Evolutionary conservation across 345 rosid species (phyloP), one percentile per base, ranked within the genome.

Genomic region (Sonneratia caseolaris): DNA sequence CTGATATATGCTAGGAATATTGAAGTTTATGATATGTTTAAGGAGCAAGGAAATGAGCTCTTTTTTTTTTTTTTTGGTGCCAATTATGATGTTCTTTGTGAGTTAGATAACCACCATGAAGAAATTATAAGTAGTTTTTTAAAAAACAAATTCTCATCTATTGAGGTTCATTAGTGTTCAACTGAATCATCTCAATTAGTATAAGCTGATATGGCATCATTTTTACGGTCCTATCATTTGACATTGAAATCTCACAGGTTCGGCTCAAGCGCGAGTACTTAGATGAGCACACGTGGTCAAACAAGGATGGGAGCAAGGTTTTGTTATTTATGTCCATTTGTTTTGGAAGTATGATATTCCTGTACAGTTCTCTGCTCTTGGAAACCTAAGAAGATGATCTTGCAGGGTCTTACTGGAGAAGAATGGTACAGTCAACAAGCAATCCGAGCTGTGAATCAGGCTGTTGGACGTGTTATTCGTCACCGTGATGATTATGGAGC

Each of bases 401-500:
- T 78, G 62, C 79, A 80, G 69, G 66, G 73, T 80, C 80, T 95
- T 70, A 84, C 82, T 73, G 97, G 99, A 75, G 90, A 84, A 78
- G 87, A 83, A 69, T 95, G 99, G 99, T 95, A 92, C 70, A 81
- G 74, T 82, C 97, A 89, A 78, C 98, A 90, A 82, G 98, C 98
- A 56, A 86, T 86, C 76, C 79, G 97, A 70, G 99, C 98, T 77
- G 98, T 92, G 70, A 95, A 95, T 83, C 98, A 95, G 80, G 97
- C 98, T 70, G 87, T 92, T 72, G 99, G 98, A 71, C 96, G 97
- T 75, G 98, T 95, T 66, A 95, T 95, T 75, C 97, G 98, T 74
- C 98, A 95, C 77, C 86, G 91, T 51, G 84, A 90, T 82, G 99
- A 95, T 81, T 92, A 88, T 81, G 98, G 98, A 70, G 96, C 91